A percentile compares a stretch with the other conserved stretches of the same genome.
Conservation (phyloP, 305 asterid species). For the Petunia hybrid region DNA sequence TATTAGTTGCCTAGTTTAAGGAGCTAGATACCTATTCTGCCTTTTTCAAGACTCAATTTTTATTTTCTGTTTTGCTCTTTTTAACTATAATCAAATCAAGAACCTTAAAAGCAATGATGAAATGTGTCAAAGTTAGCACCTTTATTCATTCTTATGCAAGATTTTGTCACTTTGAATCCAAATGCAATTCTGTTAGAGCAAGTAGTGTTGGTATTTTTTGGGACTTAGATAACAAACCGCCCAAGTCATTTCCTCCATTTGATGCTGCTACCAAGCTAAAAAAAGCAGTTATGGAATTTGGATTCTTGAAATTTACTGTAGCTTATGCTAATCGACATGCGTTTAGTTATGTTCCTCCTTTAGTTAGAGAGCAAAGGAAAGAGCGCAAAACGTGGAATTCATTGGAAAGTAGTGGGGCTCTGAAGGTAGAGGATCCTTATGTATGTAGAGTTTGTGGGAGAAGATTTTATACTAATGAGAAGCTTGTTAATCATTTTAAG, state of each 20-base stretch:
- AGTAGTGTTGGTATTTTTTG: slow-evolving; percentile 76
- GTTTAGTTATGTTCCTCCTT: slow-evolving; percentile 76
- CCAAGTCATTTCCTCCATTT: slow-evolving; percentile 70
- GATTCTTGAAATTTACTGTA: slow-evolving; percentile 68
- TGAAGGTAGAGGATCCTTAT: slow-evolving; percentile 65
- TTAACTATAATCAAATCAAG: no score
- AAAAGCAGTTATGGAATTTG: slow-evolving; percentile 70
- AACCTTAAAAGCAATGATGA: slow-evolving; percentile 38
- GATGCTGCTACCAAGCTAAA: slow-evolving; percentile 77
- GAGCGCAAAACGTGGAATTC: slow-evolving; percentile 57
- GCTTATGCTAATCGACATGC: slow-evolving; percentile 83
- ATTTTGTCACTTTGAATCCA: slow-evolving; percentile 44
- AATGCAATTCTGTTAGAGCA: slow-evolving; percentile 39
- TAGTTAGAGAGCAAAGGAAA: slow-evolving; percentile 57
- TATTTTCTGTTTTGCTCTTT: no score
- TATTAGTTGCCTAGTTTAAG: no score
- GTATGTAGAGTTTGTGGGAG: slow-evolving; percentile 90
- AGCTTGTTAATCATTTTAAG: slow-evolving; percentile 74
- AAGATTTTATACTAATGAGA: slow-evolving; percentile 70
- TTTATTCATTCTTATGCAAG: slow-evolving; percentile 34
- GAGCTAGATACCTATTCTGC: no score
- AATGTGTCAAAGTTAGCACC: slow-evolving; percentile 36
- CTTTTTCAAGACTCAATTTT: no score
- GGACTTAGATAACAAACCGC: slow-evolving; percentile 94
- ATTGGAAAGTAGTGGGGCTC: slow-evolving; percentile 61